Evolutionary conservation across 2,329 filamentous ascomycete genomes (phyloP).

Genomic region (Orbilia quercus): DNA sequence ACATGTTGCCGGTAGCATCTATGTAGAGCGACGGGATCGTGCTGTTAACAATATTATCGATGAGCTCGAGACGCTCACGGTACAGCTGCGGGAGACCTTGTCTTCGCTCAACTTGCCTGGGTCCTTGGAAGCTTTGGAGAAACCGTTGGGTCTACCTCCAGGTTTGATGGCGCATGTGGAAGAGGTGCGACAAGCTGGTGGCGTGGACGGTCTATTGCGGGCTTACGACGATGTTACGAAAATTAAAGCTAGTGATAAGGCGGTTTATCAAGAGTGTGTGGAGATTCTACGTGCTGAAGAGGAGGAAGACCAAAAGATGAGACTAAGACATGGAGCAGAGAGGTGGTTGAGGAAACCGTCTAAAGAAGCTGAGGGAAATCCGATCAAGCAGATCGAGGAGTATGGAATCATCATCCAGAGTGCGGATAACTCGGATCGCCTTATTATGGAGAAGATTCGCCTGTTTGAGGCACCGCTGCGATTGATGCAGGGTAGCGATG

Average conservation of each 20-base stretch:
- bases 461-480: slow-evolving; percentile 79
- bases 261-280: slow-evolving; percentile 84
- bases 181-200: slow-evolving; percentile 91
- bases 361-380: slow-evolving; percentile 74
- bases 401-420: slow-evolving; percentile 88
- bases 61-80: slow-evolving; percentile 83
- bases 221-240: slow-evolving; percentile 91
- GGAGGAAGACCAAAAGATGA: slow-evolving; percentile 81
- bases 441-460: slow-evolving; percentile 81
- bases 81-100: slow-evolving; percentile 80
- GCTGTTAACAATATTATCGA: slow-evolving; percentile 86
- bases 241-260: slow-evolving; percentile 80
- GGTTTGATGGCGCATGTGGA: slow-evolving; percentile 89
- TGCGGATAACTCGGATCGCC: slow-evolving; percentile 73
- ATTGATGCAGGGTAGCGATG: slow-evolving; percentile 68
- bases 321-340: slow-evolving; percentile 84
- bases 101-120: slow-evolving; percentile 88
- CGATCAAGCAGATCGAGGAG: slow-evolving; percentile 79
- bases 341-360: slow-evolving; percentile 81
- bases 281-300: slow-evolving; percentile 81
- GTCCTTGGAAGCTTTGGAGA: slow-evolving; percentile 92
- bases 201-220: slow-evolving; percentile 77
- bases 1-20: slow-evolving; percentile 93
- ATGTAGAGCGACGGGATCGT: slow-evolving; percentile 90
- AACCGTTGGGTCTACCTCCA: slow-evolving; percentile 88